Base-by-base conservation (phyloP, 495 filamentous ascomycete species). In the Neurospora sp. region DNA sequence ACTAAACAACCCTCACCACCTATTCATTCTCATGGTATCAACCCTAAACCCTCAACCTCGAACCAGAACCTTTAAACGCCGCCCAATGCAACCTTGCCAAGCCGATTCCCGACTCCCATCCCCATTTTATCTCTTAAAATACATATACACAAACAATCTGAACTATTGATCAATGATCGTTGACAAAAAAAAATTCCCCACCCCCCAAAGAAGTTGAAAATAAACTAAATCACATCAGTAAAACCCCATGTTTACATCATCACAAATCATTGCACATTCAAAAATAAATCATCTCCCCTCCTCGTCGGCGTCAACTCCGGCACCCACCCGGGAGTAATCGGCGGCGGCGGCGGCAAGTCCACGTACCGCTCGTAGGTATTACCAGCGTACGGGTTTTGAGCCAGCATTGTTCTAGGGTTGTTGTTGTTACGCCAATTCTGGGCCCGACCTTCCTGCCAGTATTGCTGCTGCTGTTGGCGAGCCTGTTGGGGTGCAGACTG, bases 271-370 rank as follows among this genome's bases (percentile, higher is more conserved):
- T 80, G 76, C 54, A 85, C 83, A 76, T 81, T 79, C 78, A 86
- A 76, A 73, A 80, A 81, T 70, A 86, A 75, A 72, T 85, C 84
- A 66, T 84, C 83, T 13, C 84, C 84, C 59, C 81, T 79, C 74
- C 83, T 79, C 66, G 82, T 85, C 9, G 84, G 84, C 73, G 84
- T 86, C 75, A 86, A 69, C 75, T 82, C 79, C n/a, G 86, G 84
- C 73, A 83, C 78, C 85, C 86, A 88, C 1, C 81, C 84, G 0
- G 86, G 86, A 43, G 86, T 88, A 19, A 77, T 78, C 2, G 86
- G 85, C 48, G 84, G 73, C n/a, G 84, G 73, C n/a, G 81, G 77
- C 36, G 73, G 54, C 24, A 62, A 19, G 15, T 62, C 54, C 13
- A 62, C 54, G 15, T 17, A 62, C 77, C 17, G 21, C 75, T 28